Percentiles rank a stretch among this genome's conserved stretches.
Conservation (phyloP, 78 protist genomes). For the Dictyostelium purpureum region DNA sequence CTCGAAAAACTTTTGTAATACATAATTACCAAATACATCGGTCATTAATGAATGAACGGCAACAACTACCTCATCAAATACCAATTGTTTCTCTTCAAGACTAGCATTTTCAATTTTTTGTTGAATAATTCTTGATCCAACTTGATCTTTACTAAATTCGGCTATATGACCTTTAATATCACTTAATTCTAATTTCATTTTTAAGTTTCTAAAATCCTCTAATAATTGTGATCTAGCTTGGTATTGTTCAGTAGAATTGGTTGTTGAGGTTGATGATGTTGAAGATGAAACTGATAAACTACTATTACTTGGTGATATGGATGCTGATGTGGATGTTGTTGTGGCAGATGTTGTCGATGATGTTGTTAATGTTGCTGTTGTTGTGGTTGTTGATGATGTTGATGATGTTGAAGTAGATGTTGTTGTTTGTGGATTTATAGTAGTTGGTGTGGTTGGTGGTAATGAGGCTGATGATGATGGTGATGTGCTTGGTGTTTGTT, state of each 20-base stretch:
- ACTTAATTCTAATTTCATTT: constrained; percentile 68
- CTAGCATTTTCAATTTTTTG: constrained; percentile 93
- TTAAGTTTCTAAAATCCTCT: constrained; percentile 78
- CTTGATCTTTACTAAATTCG: constrained; percentile 96
- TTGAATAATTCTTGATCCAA: constrained; percentile 98
- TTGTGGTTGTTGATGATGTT: neutral
- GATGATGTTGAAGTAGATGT: neutral
- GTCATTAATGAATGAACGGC: constrained; percentile 87
- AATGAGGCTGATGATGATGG: neutral
- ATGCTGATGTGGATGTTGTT: neutral
- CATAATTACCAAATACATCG: constrained; percentile 99
- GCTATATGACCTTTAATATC: constrained; percentile 92
- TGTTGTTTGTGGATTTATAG: constrained; percentile 1
- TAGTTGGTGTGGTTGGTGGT: neutral
- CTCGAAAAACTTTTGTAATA: constrained; percentile 99
- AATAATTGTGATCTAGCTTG: constrained; percentile 60
- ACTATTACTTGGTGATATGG: neutral
- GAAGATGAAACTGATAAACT: neutral
- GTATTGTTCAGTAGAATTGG: neutral
- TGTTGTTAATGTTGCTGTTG: neutral
- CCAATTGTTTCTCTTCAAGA: constrained; percentile 84
- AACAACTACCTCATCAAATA: constrained; percentile 92
- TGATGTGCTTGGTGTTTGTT: neutral
- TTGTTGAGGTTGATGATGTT: neutral
- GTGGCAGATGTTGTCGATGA: neutral